Percentiles rank a stretch among this genome's conserved stretches.
phyloP scores from a whole-genome alignment of 1,139 yeast genomes.

The Yamadazyma buinensis region DNA sequence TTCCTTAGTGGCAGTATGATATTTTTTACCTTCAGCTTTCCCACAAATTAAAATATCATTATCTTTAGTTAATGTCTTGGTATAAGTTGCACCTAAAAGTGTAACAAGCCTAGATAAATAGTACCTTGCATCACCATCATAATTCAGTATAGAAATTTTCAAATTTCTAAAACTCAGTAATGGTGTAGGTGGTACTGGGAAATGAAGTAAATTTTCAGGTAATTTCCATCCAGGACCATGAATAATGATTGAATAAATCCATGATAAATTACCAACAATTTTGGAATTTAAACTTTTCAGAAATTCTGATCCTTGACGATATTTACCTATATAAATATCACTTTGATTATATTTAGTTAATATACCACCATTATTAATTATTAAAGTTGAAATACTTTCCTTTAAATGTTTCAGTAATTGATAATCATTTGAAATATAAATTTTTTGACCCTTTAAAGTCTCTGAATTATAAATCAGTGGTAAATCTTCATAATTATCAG shows the following conservation, averaged over 20 bases:
- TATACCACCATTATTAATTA: slow-evolving; percentile 32
- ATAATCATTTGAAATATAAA: slow-evolving; percentile 33
- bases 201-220: slow-evolving; percentile 64
- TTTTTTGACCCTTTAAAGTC: slow-evolving; percentile 22
- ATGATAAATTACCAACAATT: slow-evolving; percentile 62
- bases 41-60: slow-evolving; percentile 77
- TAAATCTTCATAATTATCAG: slow-evolving; percentile 12
- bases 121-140: slow-evolving; percentile 77
- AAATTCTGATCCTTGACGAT: slow-evolving; percentile 53
- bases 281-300: slow-evolving; percentile 23
- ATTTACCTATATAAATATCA: slow-evolving; percentile 65
- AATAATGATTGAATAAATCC: slow-evolving; percentile 69
- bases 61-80: slow-evolving; percentile 61
- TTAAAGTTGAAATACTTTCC: slow-evolving; percentile 23
- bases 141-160: slow-evolving; percentile 69
- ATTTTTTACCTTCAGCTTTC: slow-evolving; percentile 67
- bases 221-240: slow-evolving; percentile 51
- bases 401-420: slow-evolving; percentile 28
- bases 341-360: slow-evolving; percentile 24
- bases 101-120: slow-evolving; percentile 65
- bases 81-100: slow-evolving; percentile 73
- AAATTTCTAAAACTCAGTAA: slow-evolving; percentile 50
- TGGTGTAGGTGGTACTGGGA: slow-evolving; percentile 61
- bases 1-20: slow-evolving; percentile 66
- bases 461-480: slow-evolving; percentile 10